Percentiles rank a stretch among this genome's conserved stretches.
Evolutionary conservation across 371 early-diverging fungal genomes (phyloP).

Genomic region (Syncephalastrum monosporum): DNA sequence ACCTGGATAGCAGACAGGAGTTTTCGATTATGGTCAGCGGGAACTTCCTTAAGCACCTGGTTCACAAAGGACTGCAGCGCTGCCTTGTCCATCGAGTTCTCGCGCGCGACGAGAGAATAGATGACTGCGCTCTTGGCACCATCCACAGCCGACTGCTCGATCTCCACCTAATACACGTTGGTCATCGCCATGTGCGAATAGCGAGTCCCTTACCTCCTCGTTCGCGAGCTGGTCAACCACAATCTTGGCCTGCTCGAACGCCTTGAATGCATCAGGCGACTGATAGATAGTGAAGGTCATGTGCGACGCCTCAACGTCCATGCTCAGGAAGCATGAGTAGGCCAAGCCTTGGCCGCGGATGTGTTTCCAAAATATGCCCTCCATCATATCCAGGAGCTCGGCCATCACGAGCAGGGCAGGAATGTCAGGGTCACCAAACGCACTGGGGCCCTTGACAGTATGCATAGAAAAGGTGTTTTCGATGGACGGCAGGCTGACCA

Average conservation of each 20-base stretch:
- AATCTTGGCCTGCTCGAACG: slow-evolving; percentile 57
- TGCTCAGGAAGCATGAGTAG: slow-evolving; percentile 54
- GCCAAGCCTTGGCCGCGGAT: slow-evolving; percentile 71
- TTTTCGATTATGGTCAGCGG: slow-evolving; percentile 53
- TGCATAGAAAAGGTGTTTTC: slow-evolving; percentile 62
- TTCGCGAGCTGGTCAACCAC: slow-evolving; percentile 55
- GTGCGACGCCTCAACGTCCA: slow-evolving; percentile 52
- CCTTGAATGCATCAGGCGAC: slow-evolving; percentile 60
- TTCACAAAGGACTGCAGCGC: slow-evolving; percentile 62
- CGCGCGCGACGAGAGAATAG: slow-evolving; percentile 56
- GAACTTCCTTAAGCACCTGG: slow-evolving; percentile 58
- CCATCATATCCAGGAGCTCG: slow-evolving; percentile 60
- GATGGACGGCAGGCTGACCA: slow-evolving; percentile 62
- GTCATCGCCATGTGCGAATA: background rate
- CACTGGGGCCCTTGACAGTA: slow-evolving; percentile 44
- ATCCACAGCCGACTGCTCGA: slow-evolving; percentile 56
- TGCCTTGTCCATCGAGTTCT: slow-evolving; percentile 56
- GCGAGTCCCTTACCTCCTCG: slow-evolving; percentile 28
- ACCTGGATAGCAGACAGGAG: slow-evolving; percentile 47
- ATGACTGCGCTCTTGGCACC: slow-evolving; percentile 70
- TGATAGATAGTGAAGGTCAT: slow-evolving; percentile 58
- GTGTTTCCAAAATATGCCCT: slow-evolving; percentile 68
- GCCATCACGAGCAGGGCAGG: slow-evolving; percentile 60
- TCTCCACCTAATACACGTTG: slow-evolving; percentile 33
- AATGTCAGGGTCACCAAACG: slow-evolving; percentile 58